Conservation (phyloP, 2,329 filamentous ascomycete genomes). For the Corniculantispora saksenae region DNA sequence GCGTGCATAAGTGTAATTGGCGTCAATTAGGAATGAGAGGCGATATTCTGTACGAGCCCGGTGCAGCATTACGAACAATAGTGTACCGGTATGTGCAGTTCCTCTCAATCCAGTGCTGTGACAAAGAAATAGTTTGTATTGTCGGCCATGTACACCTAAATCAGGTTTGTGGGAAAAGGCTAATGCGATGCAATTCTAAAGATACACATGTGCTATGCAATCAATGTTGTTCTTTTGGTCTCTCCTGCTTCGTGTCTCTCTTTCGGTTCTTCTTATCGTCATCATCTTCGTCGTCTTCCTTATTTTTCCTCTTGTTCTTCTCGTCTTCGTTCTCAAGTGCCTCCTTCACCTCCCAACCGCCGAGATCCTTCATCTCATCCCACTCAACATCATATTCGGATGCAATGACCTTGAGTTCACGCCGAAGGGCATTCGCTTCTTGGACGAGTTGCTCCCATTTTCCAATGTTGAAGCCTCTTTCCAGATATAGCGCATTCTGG, state of each 20-base stretch:
- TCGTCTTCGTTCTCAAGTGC: constrained; percentile 55
- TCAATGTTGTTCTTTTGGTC: constrained; percentile 16
- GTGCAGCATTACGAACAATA: too few species aligned
- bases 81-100: background rate
- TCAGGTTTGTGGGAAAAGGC: background rate
- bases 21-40: too few species aligned
- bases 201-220: background rate
- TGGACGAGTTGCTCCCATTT: constrained; percentile 79
- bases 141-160: background rate
- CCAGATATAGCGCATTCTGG: constrained; percentile 74
- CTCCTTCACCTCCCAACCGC: constrained; percentile 63
- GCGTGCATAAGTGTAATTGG: too few species aligned
- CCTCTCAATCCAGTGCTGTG: background rate
- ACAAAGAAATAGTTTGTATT: background rate
- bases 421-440: constrained; percentile 74
- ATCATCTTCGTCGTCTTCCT: constrained; percentile 42
- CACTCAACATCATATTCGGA: constrained; percentile 89
- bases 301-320: constrained; percentile 35
- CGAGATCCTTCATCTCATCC: constrained; percentile 75
- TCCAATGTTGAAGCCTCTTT: constrained; percentile 71
- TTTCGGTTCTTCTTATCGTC: constrained; percentile 38
- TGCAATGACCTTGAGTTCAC: constrained; percentile 78
- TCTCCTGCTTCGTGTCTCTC: constrained; percentile 30
- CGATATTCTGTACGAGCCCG: too few species aligned
- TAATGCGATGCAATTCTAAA: constrained; percentile 9